These are phyloP conservation scores for Rhodamnia rubescens DNA, from an alignment of 345 rosid genomes.

Conservation along the genomic window DNA sequence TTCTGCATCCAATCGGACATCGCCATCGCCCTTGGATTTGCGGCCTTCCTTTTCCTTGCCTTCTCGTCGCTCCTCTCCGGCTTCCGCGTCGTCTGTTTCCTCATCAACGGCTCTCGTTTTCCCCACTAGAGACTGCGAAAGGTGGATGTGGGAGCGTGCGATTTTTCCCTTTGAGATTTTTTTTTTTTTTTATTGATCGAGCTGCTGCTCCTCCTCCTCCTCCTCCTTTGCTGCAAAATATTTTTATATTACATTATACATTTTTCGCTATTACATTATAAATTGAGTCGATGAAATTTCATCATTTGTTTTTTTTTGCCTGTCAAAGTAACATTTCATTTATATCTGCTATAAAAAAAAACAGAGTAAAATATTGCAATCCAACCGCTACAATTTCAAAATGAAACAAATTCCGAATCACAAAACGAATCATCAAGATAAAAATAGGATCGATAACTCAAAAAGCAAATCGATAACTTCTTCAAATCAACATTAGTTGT, in stretches of 20 bases:
- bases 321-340: too few relatives aligned
- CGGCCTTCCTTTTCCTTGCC: conserved; percentile 64
- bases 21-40: conserved; percentile 68
- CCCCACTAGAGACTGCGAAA: conserved; percentile 24
- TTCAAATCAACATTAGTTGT: too few relatives aligned
- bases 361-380: too few relatives aligned
- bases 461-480: too few relatives aligned
- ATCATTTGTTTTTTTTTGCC: too few relatives aligned
- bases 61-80: conserved; percentile 71
- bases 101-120: conserved; percentile 82
- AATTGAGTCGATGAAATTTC: not conserved
- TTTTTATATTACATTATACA: too few relatives aligned
- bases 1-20: conserved; percentile 77
- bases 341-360: too few relatives aligned
- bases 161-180: not conserved
- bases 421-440: too few relatives aligned
- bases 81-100: conserved; percentile 65
- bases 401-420: too few relatives aligned
- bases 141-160: not conserved
- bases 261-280: not conserved
- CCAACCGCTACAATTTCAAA: too few relatives aligned
- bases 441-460: too few relatives aligned
- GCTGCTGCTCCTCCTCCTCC: not conserved
- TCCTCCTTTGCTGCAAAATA: too few relatives aligned
- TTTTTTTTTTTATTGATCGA: not conserved